These are phyloP conservation scores for Clonostachys chloroleuca DNA, from an alignment of 2,329 filamentous ascomycete genomes.

Conservation along the genomic window DNA sequence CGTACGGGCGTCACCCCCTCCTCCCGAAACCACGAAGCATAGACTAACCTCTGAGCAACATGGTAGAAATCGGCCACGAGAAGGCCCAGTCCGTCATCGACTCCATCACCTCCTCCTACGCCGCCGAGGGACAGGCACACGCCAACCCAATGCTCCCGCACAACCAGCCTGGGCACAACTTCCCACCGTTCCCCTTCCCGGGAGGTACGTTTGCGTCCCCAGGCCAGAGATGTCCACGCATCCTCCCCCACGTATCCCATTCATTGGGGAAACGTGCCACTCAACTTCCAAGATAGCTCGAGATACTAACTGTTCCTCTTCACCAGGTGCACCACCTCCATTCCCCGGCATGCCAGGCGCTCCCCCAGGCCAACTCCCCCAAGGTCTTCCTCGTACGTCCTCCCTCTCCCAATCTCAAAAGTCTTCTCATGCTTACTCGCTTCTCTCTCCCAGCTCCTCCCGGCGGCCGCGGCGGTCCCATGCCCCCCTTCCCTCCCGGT, in stretches of 20 bases:
- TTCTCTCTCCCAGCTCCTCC: conserved; percentile 25
- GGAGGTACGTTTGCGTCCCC: conserved; percentile 30
- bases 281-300: no score
- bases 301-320: conserved; percentile 5
- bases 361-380: conserved; percentile 32
- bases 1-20: conserved; percentile 44
- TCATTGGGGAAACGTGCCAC: no score
- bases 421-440: conserved; percentile 35
- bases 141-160: conserved; percentile 79
- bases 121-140: conserved; percentile 83
- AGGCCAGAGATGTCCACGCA: background rate
- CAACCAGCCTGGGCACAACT: conserved; percentile 55
- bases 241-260: conserved; percentile 5
- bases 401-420: conserved; percentile 20
- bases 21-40: background rate
- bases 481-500: conserved; percentile 8
- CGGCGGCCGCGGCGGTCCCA: background rate
- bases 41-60: background rate
- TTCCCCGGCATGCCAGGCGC: conserved; percentile 47
- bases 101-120: conserved; percentile 93
- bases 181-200: conserved; percentile 53
- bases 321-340: conserved; percentile 46
- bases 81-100: conserved; percentile 98
- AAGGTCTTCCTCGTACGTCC: conserved; percentile 48
- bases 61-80: conserved; percentile 76